phyloP scores from a whole-genome alignment of 2,329 filamentous ascomycete genomes.

The Pyrenophora graminea region DNA sequence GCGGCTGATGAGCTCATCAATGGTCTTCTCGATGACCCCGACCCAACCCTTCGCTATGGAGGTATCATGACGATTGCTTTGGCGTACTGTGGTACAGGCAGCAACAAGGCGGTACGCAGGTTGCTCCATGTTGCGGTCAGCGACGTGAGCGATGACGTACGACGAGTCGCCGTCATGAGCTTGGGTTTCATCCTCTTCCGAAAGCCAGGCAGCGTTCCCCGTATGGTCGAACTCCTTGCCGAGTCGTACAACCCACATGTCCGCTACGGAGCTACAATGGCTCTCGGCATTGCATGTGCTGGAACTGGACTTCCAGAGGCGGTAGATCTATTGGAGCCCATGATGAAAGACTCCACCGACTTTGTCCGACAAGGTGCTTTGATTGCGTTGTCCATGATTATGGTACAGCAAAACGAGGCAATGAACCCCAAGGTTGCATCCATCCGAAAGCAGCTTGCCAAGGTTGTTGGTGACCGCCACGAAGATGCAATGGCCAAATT shows the following conservation, averaged over 20 bases:
- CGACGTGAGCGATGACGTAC: constrained; percentile 97
- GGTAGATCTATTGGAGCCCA: constrained; percentile 93
- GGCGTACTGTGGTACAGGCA: constrained; percentile 94
- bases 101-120: constrained; percentile 97
- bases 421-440: constrained; percentile 96
- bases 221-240: constrained; percentile 97
- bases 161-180: constrained; percentile 94
- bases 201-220: constrained; percentile 93
- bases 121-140: constrained; percentile 95
- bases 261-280: constrained; percentile 96
- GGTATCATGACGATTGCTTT: constrained; percentile 98
- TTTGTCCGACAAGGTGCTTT: constrained; percentile 96
- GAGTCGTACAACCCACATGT: constrained; percentile 99
- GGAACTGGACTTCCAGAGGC: constrained; percentile 95
- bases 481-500: constrained; percentile 99
- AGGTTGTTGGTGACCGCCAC: constrained; percentile 91
- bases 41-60: constrained; percentile 91
- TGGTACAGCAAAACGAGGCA: constrained; percentile 98
- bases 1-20: constrained; percentile 93
- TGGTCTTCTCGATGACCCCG: constrained; percentile 87
- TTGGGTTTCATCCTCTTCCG: constrained; percentile 98
- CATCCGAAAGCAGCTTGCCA: constrained; percentile 90
- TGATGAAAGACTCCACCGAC: constrained; percentile 99
- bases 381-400: constrained; percentile 94
- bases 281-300: constrained; percentile 94